phyloP scores from a whole-genome alignment of 2,329 filamentous ascomycete genomes.

The Diplocarpon rosae region DNA sequence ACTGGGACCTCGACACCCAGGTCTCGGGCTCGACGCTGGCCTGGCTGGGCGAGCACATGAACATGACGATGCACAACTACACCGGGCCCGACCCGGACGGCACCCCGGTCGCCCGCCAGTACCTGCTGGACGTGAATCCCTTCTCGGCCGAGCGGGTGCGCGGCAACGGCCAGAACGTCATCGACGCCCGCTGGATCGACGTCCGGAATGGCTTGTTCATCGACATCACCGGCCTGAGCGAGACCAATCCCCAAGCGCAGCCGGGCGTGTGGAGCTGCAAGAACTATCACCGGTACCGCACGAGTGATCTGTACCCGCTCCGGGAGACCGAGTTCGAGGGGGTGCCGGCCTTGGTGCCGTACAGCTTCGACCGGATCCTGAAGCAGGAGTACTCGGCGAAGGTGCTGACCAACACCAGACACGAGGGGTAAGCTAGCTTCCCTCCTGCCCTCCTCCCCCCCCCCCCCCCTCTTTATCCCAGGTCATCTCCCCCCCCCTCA shows the following conservation, averaged over 20 bases:
- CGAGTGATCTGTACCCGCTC: constrained; percentile 65
- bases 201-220: constrained; percentile 65
- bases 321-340: constrained; percentile 66
- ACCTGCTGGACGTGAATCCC: constrained; percentile 69
- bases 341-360: constrained; percentile 58
- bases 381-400: constrained; percentile 54
- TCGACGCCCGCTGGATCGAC: constrained; percentile 79
- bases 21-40: constrained; percentile 56
- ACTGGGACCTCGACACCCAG: constrained; percentile 76
- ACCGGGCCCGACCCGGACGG: constrained; percentile 31
- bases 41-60: constrained; percentile 54
- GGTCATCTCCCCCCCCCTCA: no score
- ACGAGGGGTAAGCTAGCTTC: constrained; percentile 41
- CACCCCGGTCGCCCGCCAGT: constrained; percentile 38
- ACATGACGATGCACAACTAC: constrained; percentile 45
- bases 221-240: constrained; percentile 68
- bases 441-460: background rate
- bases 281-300: constrained; percentile 63
- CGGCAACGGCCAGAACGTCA: constrained; percentile 64
- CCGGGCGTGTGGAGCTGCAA: constrained; percentile 70
- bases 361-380: constrained; percentile 54
- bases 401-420: constrained; percentile 48
- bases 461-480: no score
- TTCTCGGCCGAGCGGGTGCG: constrained; percentile 49
- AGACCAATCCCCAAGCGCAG: constrained; percentile 45